A percentile compares a stretch with the other conserved stretches of the same genome.
phyloP scores from a whole-genome alignment of 2,329 filamentous ascomycete genomes.

The Thelonectria olida region DNA sequence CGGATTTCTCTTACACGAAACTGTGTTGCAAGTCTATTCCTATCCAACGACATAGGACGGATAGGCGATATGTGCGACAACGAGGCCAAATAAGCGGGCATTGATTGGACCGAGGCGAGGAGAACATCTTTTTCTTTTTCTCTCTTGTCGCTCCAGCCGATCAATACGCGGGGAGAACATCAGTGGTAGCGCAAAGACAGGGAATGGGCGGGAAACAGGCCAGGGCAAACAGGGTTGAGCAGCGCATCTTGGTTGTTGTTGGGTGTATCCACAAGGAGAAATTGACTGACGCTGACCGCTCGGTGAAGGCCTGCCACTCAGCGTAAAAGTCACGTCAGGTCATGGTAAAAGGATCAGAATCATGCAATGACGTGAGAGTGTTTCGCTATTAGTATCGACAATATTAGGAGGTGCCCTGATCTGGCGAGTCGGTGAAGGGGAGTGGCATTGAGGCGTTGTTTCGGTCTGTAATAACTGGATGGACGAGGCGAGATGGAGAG shows the following conservation, averaged over 20 bases:
- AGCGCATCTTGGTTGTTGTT: constrained; percentile 29
- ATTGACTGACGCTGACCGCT: constrained; percentile 29
- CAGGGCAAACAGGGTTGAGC: constrained; percentile 4
- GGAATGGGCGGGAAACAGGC: constrained; percentile 10
- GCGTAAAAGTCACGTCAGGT: constrained; percentile 17
- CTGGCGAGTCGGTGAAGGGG: constrained; percentile 23
- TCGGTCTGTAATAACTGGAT: constrained; percentile 12
- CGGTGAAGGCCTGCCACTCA: constrained; percentile 20
- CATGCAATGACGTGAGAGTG: constrained; percentile 30
- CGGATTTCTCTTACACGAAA: constrained; percentile 50
- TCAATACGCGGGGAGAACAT: constrained; percentile 23
- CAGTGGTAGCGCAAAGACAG: constrained; percentile 20
- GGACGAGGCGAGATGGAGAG: constrained; percentile 2
- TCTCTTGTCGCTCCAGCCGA: constrained; percentile 35
- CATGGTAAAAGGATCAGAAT: constrained; percentile 23
- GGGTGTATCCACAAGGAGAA: constrained; percentile 18
- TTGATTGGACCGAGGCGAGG: constrained; percentile 33
- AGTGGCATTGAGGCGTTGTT: constrained; percentile 8
- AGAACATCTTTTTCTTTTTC: constrained; percentile 17
- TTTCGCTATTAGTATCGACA: constrained; percentile 27
- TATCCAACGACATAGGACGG: constrained; percentile 35
- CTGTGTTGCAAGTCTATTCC: constrained; percentile 46
- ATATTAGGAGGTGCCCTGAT: constrained; percentile 14
- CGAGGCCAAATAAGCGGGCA: constrained; percentile 26
- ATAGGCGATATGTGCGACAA: constrained; percentile 38